A percentile compares a stretch with the other conserved stretches of the same genome.
Evolutionary conservation across 2,329 filamentous ascomycete species (phyloP).

Genomic region (Colletotrichum musicola): DNA sequence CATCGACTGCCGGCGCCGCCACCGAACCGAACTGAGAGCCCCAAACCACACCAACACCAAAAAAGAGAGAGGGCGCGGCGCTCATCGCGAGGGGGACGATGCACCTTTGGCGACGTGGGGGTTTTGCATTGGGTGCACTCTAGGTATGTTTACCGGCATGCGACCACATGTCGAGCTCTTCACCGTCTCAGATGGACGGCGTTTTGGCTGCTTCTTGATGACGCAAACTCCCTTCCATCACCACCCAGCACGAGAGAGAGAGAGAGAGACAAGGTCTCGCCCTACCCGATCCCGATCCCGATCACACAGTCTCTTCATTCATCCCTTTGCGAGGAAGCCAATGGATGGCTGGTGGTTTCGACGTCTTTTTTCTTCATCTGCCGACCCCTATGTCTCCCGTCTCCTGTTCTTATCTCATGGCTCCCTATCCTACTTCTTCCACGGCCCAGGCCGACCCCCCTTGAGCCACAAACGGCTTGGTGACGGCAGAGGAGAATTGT

Average conservation of each 20-base stretch:
- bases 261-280: constrained; percentile 23
- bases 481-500: constrained; percentile 1
- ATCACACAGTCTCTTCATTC: neutral
- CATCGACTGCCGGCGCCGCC: constrained; percentile 18
- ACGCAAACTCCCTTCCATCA: constrained; percentile 37
- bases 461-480: neutral
- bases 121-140: constrained; percentile 30
- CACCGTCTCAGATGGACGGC: constrained; percentile 11
- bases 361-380: neutral
- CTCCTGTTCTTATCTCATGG: neutral
- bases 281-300: constrained; percentile 34
- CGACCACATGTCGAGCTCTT: neutral
- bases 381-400: too few species aligned
- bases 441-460: constrained; percentile 9
- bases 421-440: neutral
- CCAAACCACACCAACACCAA: constrained; percentile 9
- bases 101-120: constrained; percentile 30
- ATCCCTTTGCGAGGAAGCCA: neutral
- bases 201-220: constrained; percentile 25
- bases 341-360: neutral
- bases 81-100: constrained; percentile 23
- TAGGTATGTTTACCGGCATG: constrained; percentile 31
- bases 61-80: neutral
- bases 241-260: constrained; percentile 14
- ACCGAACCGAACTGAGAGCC: constrained; percentile 18